Base-by-base conservation (phyloP, 768 basidiomycete species). In the Lactarius pseudohatsudake region DNA sequence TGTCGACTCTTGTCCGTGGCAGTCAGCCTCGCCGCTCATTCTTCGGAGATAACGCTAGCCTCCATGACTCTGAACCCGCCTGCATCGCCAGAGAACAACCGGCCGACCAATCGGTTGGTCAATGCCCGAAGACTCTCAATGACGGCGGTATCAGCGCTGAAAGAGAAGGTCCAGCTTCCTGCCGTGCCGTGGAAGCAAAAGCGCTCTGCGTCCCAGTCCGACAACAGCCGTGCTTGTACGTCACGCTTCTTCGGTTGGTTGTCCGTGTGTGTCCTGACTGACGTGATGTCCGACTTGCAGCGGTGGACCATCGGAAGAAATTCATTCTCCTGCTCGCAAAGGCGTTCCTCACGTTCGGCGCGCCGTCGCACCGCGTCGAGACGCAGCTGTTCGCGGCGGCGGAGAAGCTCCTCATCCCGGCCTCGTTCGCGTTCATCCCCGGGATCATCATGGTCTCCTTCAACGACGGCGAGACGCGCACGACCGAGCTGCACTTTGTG, bases 331-430 rank as follows among this genome's bases (percentile, higher is more conserved):
- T 88, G 74, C 84, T 97, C 30, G 92, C 93, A 2, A 90, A 92
- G 74, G 91, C 92, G 13, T 82, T 98, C 65, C 85, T 98, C 74
- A 83, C 87, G n/a, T 96, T 92, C 75, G 95, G 95, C 22, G 91
- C 94, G n/a, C 94, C 94, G 1, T 94, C 93, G 26, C 96, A 97
- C 76, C 84, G 96, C 22, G 89, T 96, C 69, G 94, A 96, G 77
- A 88, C 92, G 1, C 94, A 96, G 75, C 84, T 98, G 47, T 81
- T 82, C 65, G 85, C 91, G 4, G 93, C 92, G 2, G 89, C 94
- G 7, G 79, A 83, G 13, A 89, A 92, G 64, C 84, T 97, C 18
- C 86, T 90, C 38, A 83, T 92, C 68, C 84, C 89, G 70, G 90
- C 91, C 62, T 87, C 83, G 72, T 93, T 96, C 72, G 88, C 96